These are phyloP conservation scores for Hippophae gyantsensis DNA, from an alignment of 306 rosid genomes.

Conservation along the genomic window DNA sequence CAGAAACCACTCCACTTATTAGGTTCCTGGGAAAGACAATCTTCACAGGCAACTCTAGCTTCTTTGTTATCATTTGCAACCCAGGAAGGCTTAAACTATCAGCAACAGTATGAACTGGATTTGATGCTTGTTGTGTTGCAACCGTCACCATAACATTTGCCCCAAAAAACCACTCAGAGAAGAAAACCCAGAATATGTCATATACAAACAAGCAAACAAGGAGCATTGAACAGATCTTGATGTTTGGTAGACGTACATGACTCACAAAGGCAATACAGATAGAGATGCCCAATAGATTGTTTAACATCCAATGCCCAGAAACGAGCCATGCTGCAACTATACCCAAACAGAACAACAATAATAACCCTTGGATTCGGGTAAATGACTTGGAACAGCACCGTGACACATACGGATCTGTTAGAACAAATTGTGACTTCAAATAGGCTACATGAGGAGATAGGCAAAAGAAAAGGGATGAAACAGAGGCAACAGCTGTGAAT, in stretches of 20 bases:
- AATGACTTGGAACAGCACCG: conserved; percentile 90
- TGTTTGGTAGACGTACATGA: conserved; percentile 94
- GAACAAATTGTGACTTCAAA: conserved; percentile 62
- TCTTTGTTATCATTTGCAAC: conserved; percentile 79
- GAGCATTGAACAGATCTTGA: conserved; percentile 91
- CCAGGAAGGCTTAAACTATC: conserved; percentile 95
- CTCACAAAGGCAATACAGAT: conserved; percentile 95
- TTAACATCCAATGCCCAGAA: conserved; percentile 90
- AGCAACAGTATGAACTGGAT: conserved; percentile 96
- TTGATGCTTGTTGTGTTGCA: conserved; percentile 91
- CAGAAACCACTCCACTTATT: conserved; percentile 67
- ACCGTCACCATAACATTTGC: conserved; percentile 97
- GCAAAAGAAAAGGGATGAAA: conserved; percentile 78
- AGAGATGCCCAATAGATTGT: conserved; percentile 86
- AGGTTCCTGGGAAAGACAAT: conserved; percentile 91
- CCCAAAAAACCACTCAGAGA: conserved; percentile 94
- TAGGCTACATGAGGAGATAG: conserved; percentile 58
- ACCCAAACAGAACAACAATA: conserved; percentile 49
- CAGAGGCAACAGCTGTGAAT: conserved; percentile 83
- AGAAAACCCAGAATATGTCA: conserved; percentile 98
- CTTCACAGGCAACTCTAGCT: conserved; percentile 95
- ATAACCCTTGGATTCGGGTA: conserved; percentile 61
- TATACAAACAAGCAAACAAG: conserved; percentile 77
- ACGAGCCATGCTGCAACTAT: conserved; percentile 87
- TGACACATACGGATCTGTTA: conserved; percentile 84